These are phyloP conservation scores for Sphagnum magellanicum DNA, from an alignment of 228 moss, liverwort and hornwort species.

Conservation along the genomic window DNA sequence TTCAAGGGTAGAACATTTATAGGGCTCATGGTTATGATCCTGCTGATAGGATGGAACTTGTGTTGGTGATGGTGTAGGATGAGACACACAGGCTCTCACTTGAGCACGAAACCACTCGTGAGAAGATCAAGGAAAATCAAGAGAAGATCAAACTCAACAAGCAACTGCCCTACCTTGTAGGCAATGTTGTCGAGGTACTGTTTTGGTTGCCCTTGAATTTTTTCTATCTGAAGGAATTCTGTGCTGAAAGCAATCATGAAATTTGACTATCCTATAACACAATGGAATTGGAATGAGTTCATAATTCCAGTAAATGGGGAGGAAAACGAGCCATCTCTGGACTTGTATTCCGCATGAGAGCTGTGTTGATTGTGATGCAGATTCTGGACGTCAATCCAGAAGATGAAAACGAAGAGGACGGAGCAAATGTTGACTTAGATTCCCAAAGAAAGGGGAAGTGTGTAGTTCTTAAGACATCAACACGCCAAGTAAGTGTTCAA, in stretches of 20 bases:
- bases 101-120: conserved; percentile 70
- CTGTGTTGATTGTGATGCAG: conserved; percentile 24
- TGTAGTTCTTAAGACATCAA: conserved; percentile 98
- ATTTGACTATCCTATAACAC: no score
- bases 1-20: no score
- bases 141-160: conserved; percentile 99
- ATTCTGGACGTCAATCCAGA: conserved; percentile 95
- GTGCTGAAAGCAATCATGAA: no score
- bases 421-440: conserved; percentile 95
- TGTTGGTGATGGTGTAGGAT: conserved; percentile 22
- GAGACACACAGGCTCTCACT: conserved; percentile 66
- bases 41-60: not conserved
- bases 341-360: not conserved
- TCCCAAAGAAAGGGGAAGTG: conserved; percentile 98
- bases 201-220: no score
- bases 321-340: no score
- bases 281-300: no score
- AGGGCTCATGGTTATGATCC: not conserved
- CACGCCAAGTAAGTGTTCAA: conserved; percentile 73
- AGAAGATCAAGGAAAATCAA: conserved; percentile 96
- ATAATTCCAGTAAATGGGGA: no score
- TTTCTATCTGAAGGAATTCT: no score
- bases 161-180: conserved; percentile 93
- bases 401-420: conserved; percentile 97
- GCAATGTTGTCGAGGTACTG: conserved; percentile 84